These are phyloP conservation scores for Nymphaea thermarum DNA, from an alignment of 164 flowering plant genomes.

Conservation along the genomic window DNA sequence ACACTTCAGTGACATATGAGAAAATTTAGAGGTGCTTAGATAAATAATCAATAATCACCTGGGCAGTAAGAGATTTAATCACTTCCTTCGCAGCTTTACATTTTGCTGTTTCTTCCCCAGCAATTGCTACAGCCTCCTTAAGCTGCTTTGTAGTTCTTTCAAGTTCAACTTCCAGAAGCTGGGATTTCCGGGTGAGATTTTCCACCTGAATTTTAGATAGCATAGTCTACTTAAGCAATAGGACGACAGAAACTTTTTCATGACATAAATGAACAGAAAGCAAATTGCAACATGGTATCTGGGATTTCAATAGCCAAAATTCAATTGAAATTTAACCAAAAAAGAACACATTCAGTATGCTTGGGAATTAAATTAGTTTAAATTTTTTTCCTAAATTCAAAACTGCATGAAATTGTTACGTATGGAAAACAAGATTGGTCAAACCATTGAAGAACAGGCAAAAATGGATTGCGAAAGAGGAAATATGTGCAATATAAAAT, in stretches of 20 bases:
- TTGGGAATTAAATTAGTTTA: neutral
- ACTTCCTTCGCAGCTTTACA: conserved; percentile 99
- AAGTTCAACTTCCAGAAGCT: conserved; percentile 78
- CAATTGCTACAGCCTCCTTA: conserved; percentile 75
- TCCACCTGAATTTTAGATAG: conserved; percentile 45
- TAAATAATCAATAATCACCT: conserved; percentile 32
- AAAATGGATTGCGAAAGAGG: no score
- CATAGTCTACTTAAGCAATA: no score
- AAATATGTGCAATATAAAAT: no score
- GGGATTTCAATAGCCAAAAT: neutral
- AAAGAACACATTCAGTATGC: neutral
- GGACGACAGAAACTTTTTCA: no score
- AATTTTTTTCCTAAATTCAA: neutral
- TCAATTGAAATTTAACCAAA: no score
- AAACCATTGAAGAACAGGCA: neutral
- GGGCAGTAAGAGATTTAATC: conserved; percentile 91
- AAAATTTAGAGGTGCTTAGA: neutral
- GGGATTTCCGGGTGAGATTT: conserved; percentile 71
- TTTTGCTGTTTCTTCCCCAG: conserved; percentile 85
- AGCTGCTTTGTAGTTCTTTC: conserved; percentile 83
- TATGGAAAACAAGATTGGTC: neutral
- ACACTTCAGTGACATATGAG: no score
- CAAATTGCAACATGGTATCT: neutral
- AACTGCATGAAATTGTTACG: neutral
- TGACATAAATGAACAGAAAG: no score